Percentiles rank a stretch among this genome's conserved stretches.
Conservation (phyloP, 441 rosid species). For the Mallotus repandus region DNA sequence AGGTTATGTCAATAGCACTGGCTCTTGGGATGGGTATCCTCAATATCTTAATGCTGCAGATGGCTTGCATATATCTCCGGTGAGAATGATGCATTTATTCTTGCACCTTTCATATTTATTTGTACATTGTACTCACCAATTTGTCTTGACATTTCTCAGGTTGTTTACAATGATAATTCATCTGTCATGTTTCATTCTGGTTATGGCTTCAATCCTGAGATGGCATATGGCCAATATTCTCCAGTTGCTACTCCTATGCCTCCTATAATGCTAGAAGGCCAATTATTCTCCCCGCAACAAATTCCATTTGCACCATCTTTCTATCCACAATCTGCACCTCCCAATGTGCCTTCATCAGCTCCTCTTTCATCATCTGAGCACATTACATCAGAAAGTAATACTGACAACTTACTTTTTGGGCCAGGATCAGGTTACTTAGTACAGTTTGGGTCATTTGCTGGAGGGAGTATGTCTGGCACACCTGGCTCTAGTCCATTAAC, state of each 20-base stretch:
- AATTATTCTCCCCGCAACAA: conserved; percentile 50
- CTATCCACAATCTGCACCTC: conserved; percentile 43
- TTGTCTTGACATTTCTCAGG: conserved; percentile 31
- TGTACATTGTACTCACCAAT: conserved; percentile 1
- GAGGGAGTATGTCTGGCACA: conserved; percentile 42
- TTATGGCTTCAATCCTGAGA: conserved; percentile 55
- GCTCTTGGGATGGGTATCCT: conserved; percentile 57
- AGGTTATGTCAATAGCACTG: conserved; percentile 49
- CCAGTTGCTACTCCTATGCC: conserved; percentile 52
- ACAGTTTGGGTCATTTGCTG: conserved; percentile 57
- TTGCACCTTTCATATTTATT: not conserved
- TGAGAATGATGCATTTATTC: conserved; percentile 29
- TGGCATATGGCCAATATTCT: conserved; percentile 54
- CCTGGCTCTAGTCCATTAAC: conserved; percentile 42
- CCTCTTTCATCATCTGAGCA: conserved; percentile 43
- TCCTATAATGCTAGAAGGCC: conserved; percentile 55
- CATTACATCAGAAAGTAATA: conserved; percentile 43
- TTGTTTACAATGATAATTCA: conserved; percentile 57
- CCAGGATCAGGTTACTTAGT: conserved; percentile 53
- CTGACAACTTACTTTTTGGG: conserved; percentile 42
- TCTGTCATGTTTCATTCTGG: conserved; percentile 58
- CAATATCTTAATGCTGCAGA: conserved; percentile 49
- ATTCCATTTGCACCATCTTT: conserved; percentile 51
- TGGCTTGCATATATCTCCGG: conserved; percentile 59
- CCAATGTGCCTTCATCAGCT: conserved; percentile 45